Conservation (phyloP, 129 eudicot genomes). For the Saussurea involucrata region DNA sequence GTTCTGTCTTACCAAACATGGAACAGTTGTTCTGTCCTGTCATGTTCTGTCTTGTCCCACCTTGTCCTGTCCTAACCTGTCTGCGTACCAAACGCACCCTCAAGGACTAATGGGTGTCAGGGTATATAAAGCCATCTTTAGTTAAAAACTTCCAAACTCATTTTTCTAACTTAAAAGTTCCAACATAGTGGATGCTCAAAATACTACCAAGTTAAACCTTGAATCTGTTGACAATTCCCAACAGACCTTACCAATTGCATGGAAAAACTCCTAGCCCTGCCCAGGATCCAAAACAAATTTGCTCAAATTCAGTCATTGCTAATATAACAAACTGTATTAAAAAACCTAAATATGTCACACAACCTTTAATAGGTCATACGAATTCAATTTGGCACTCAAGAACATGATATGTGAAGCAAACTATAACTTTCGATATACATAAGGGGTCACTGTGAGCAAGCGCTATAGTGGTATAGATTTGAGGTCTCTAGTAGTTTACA, state of each 20-base stretch:
- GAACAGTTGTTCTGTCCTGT: no score
- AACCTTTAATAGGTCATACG: background rate
- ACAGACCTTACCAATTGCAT: background rate
- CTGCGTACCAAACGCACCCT: no score
- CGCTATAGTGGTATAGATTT: background rate
- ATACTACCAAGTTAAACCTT: no score
- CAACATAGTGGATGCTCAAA: no score
- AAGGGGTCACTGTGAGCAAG: background rate
- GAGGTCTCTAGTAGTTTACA: background rate
- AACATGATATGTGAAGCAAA: background rate
- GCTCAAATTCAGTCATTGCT: background rate
- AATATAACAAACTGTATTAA: background rate
- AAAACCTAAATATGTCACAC: background rate
- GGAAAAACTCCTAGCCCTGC: background rate
- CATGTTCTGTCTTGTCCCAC: no score
- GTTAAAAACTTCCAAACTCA: no score
- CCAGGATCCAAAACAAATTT: background rate
- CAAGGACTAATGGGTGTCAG: no score
- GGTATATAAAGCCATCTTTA: no score
- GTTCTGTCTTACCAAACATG: no score
- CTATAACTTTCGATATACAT: background rate
- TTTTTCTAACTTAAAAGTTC: no score
- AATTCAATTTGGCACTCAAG: background rate
- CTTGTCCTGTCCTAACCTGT: no score
- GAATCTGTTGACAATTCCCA: background rate